These are phyloP conservation scores for Backusella westeae DNA, from an alignment of 192 early-diverging fungal species.

Conservation along the genomic window DNA sequence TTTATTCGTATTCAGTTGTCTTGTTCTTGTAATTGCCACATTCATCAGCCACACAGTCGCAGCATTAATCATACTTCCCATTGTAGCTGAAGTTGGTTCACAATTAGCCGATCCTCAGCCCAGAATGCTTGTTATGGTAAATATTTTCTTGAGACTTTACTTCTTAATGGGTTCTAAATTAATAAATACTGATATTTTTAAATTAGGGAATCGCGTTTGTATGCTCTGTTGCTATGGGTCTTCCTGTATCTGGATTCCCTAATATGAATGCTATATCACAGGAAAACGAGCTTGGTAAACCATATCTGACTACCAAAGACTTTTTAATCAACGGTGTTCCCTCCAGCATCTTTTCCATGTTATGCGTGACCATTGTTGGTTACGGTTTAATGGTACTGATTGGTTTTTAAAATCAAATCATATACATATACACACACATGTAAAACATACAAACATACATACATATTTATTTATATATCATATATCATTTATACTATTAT, in stretches of 20 bases:
- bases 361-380: slow-evolving; percentile 71
- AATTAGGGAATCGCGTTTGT: slow-evolving; percentile 67
- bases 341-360: slow-evolving; percentile 68
- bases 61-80: slow-evolving; percentile 90
- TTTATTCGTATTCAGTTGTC: slow-evolving; percentile 68
- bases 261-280: slow-evolving; percentile 97
- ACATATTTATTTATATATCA: neutral
- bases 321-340: slow-evolving; percentile 87
- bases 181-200: neutral
- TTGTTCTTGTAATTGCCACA: slow-evolving; percentile 82
- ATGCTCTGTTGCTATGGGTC: slow-evolving; percentile 87
- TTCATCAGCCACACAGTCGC: slow-evolving; percentile 97
- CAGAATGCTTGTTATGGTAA: slow-evolving; percentile 76
- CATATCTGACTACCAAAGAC: slow-evolving; percentile 78
- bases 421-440: neutral
- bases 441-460: neutral
- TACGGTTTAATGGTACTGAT: slow-evolving; percentile 69
- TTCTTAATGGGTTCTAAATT: neutral
- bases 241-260: slow-evolving; percentile 93
- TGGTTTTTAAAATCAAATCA: slow-evolving; percentile 29
- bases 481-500: neutral
- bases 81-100: slow-evolving; percentile 84
- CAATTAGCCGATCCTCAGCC: slow-evolving; percentile 74
- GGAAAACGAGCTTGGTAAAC: slow-evolving; percentile 82
- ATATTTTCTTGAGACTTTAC: slow-evolving; percentile 20